Conservation (phyloP, 257 asterid genomes). For the Scutellaria minor region DNA sequence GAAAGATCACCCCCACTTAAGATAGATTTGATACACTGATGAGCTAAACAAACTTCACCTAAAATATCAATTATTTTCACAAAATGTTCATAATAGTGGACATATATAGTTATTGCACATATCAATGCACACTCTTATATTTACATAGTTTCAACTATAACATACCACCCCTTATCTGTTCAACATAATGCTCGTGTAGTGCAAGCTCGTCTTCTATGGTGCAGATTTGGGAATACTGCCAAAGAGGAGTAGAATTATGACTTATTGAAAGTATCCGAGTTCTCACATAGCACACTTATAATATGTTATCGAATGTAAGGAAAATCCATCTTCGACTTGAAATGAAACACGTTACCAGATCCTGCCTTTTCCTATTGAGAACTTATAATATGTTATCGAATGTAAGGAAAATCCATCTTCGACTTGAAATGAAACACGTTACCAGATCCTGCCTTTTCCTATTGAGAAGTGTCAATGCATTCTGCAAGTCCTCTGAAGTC, state of each 20-base stretch:
- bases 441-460: slow-evolving; percentile 57
- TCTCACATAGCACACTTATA: not conserved
- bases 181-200: slow-evolving; percentile 35
- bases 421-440: slow-evolving; percentile 19
- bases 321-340: not conserved
- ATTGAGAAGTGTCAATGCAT: slow-evolving; percentile 53
- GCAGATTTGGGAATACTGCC: slow-evolving; percentile 41
- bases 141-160: not conserved
- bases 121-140: no score
- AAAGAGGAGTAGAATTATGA: slow-evolving; percentile 16
- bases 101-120: not conserved
- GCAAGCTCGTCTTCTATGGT: slow-evolving; percentile 38
- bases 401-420: not conserved
- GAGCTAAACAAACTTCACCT: slow-evolving; percentile 44
- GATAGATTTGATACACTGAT: slow-evolving; percentile 28
- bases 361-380: slow-evolving; percentile 46
- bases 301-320: not conserved
- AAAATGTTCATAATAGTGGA: not conserved
- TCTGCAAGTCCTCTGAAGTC: slow-evolving; percentile 43
- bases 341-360: slow-evolving; percentile 50
- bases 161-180: slow-evolving; percentile 45
- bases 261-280: not conserved
- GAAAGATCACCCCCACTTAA: slow-evolving; percentile 19
- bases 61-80: not conserved
- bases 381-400: no score